phyloP scores from a whole-genome alignment of 192 early-diverging fungal genomes.

The Coemansia sp. region DNA sequence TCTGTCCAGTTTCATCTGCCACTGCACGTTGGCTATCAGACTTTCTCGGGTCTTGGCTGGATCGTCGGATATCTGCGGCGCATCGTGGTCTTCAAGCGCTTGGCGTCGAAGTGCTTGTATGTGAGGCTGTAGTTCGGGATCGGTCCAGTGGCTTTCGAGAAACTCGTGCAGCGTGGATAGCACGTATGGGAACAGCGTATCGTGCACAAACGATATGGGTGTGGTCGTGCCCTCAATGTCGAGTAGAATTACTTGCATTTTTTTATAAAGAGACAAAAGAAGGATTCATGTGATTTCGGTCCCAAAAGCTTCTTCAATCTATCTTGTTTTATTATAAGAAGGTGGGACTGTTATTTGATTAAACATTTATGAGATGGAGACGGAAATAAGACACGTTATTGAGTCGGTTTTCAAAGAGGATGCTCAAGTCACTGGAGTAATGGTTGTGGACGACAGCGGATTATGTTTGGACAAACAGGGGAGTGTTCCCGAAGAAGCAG shows the following conservation, averaged over 20 bases:
- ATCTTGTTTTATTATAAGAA: neutral
- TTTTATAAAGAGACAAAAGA: too few species aligned
- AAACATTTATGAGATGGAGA: constrained; percentile 24
- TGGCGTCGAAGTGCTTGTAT: constrained; percentile 57
- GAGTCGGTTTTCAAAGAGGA: constrained; percentile 32
- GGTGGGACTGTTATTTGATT: neutral
- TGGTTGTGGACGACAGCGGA: constrained; percentile 47
- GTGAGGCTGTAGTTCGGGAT: constrained; percentile 39
- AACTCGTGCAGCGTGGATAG: constrained; percentile 61
- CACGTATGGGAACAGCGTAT: constrained; percentile 90
- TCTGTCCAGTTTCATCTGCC: constrained; percentile 84
- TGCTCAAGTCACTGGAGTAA: constrained; percentile 21
- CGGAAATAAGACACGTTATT: constrained; percentile 27
- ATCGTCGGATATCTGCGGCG: constrained; percentile 15
- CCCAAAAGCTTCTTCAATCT: neutral
- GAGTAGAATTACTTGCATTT: constrained; percentile 49
- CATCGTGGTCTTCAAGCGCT: constrained; percentile 41
- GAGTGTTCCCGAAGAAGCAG: constrained; percentile 36
- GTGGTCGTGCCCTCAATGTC: constrained; percentile 97
- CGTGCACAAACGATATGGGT: constrained; percentile 95
- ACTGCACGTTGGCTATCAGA: constrained; percentile 61
- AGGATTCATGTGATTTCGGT: too few species aligned
- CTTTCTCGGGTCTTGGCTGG: constrained; percentile 14
- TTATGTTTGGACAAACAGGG: constrained; percentile 37
- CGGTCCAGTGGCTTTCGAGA: constrained; percentile 58